phyloP scores from a whole-genome alignment of 768 basidiomycete genomes.

The Calocera viscosa region DNA sequence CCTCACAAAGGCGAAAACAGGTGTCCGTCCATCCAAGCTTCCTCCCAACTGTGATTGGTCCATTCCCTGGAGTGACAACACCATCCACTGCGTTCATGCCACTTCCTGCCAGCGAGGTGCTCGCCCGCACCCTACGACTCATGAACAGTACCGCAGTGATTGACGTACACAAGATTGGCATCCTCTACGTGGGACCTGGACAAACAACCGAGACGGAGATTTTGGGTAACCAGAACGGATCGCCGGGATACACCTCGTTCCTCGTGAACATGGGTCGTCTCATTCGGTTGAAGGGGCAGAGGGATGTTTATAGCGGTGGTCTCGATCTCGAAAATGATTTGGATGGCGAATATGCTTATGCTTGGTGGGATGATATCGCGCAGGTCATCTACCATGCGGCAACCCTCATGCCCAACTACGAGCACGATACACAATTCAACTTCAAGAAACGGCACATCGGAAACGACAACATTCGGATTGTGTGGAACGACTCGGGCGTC shows the following conservation, averaged over 20 bases:
- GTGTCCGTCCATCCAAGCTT: constrained; percentile 76
- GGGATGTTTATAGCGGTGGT: constrained; percentile 86
- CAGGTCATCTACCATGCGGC: constrained; percentile 92
- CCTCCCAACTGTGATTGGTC: constrained; percentile 73
- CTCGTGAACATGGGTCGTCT: constrained; percentile 78
- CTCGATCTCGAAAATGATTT: constrained; percentile 61
- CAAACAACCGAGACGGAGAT: constrained; percentile 79
- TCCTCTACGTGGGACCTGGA: constrained; percentile 89
- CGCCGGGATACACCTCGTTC: constrained; percentile 88
- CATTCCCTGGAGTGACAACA: constrained; percentile 44
- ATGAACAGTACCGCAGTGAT: constrained; percentile 86
- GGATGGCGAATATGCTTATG: constrained; percentile 94
- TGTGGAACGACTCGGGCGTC: constrained; percentile 94
- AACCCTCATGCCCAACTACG: constrained; percentile 84
- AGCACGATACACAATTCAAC: constrained; percentile 53
- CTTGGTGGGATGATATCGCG: constrained; percentile 97
- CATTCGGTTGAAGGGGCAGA: constrained; percentile 76
- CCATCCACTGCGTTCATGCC: constrained; percentile 33
- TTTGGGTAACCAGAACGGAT: constrained; percentile 79
- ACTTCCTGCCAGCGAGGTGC: constrained; percentile 38
- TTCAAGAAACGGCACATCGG: constrained; percentile 94
- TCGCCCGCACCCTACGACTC: constrained; percentile 47
- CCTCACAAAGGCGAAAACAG: constrained; percentile 79
- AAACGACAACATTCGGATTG: constrained; percentile 89
- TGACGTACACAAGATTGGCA: constrained; percentile 92